These are phyloP conservation scores for Croton setiger DNA, from an alignment of 441 rosid genomes.

Conservation along the genomic window DNA sequence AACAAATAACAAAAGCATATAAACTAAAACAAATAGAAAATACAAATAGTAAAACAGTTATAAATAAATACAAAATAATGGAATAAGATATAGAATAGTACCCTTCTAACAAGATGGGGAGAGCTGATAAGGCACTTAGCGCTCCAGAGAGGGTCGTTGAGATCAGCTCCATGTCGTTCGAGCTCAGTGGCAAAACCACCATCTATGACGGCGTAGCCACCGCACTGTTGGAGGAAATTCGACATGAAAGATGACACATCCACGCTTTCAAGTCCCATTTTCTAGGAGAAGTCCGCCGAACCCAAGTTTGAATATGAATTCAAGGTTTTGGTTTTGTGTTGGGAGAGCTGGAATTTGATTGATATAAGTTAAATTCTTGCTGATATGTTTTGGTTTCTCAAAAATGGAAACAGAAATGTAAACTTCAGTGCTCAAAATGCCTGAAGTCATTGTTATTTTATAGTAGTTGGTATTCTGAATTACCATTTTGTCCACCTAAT, in stretches of 20 bases:
- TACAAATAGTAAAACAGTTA: background rate
- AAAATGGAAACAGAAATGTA: background rate
- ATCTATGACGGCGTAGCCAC: constrained; percentile 73
- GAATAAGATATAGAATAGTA: constrained; percentile 13
- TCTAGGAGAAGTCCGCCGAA: background rate
- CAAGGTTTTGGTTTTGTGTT: too few species aligned
- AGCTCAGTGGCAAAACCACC: constrained; percentile 98
- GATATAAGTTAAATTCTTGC: background rate
- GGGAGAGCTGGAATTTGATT: too few species aligned
- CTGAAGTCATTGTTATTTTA: background rate
- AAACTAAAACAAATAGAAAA: too few species aligned
- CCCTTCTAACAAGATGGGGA: constrained; percentile 79
- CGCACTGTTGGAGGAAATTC: constrained; percentile 62
- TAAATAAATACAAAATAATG: too few species aligned
- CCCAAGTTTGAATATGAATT: background rate
- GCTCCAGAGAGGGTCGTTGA: constrained; percentile 95
- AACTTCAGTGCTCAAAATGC: background rate
- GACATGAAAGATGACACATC: constrained; percentile 37
- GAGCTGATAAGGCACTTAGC: constrained; percentile 81
- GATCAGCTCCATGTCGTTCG: constrained; percentile 79
- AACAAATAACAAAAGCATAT: too few species aligned
- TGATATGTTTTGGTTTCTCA: background rate
- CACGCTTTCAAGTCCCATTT: constrained; percentile 36
- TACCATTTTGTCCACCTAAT: background rate
- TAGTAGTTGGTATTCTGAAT: background rate